Conservation (phyloP, 768 basidiomycete genomes). For the Polyporus arcularius region DNA sequence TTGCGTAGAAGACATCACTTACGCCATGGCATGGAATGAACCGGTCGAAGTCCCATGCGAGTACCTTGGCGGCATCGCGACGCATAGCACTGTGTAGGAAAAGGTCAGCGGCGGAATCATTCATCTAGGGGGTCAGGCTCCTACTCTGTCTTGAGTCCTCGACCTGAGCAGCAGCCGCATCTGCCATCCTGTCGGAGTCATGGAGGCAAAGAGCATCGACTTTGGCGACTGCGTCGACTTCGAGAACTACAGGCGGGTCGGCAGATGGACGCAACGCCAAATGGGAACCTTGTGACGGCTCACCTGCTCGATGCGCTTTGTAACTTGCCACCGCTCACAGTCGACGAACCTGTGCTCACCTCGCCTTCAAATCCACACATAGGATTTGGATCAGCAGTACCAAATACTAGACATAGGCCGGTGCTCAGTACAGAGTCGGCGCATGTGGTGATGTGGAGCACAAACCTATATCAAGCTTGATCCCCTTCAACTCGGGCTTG, state of each 20-base stretch:
- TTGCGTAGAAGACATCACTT: slow-evolving; percentile 8
- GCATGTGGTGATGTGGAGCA: no score
- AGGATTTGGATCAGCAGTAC: no score
- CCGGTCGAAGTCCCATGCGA: slow-evolving; percentile 66
- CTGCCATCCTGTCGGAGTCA: slow-evolving; percentile 10
- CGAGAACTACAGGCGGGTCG: slow-evolving; percentile 7
- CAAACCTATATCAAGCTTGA: no score
- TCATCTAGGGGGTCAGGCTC: neutral
- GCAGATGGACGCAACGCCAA: neutral
- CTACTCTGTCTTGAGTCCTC: slow-evolving; percentile 18
- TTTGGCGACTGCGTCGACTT: slow-evolving; percentile 2
- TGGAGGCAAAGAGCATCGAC: slow-evolving; percentile 3
- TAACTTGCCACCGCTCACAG: no score
- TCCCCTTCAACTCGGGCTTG: no score
- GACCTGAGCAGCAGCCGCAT: slow-evolving; percentile 17
- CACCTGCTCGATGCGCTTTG: slow-evolving; percentile 56
- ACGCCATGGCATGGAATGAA: slow-evolving; percentile 68
- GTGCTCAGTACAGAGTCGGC: no score
- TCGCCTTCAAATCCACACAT: no score
- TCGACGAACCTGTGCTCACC: no score
- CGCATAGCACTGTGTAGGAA: slow-evolving; percentile 44
- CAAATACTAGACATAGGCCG: no score
- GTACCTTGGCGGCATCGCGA: slow-evolving; percentile 58
- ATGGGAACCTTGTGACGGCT: neutral
- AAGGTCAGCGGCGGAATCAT: no score